A percentile compares a stretch with the other conserved stretches of the same genome.
phyloP scores from a whole-genome alignment of 176 grass and related monocot species.

The Luzula sylvatica region DNA sequence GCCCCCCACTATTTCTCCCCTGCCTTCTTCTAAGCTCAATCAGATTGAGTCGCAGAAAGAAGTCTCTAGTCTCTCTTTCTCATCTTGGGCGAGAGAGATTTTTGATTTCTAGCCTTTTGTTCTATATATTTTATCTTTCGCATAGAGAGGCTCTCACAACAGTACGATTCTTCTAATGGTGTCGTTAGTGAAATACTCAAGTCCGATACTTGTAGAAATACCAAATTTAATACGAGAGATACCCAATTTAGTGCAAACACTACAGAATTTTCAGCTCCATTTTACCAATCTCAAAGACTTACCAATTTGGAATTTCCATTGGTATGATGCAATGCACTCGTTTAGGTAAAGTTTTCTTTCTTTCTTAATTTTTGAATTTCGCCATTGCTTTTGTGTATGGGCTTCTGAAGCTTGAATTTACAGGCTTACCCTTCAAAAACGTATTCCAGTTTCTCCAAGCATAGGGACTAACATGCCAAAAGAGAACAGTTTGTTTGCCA shows the following conservation, averaged over 20 bases:
- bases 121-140: not conserved
- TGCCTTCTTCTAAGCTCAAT: not conserved
- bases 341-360: constrained; percentile 5
- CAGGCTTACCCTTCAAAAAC: constrained; percentile 16
- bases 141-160: not conserved
- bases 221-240: constrained; percentile 14
- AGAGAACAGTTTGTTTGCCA: constrained; percentile 20
- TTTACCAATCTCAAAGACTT: constrained; percentile 1
- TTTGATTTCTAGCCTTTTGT: not conserved
- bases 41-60: not conserved
- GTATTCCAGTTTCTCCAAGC: constrained; percentile 14
- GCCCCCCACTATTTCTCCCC: constrained; percentile 8
- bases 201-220: constrained; percentile 7
- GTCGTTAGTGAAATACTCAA: constrained; percentile 3
- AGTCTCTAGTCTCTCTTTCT: not conserved
- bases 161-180: not conserved
- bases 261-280: constrained; percentile 10
- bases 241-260: constrained; percentile 3
- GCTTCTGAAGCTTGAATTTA: constrained; percentile 25
- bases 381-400: not conserved
- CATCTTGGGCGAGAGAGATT: not conserved
- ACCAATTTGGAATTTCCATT: constrained; percentile 9
- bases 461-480: constrained; percentile 16
- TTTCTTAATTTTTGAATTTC: not conserved
- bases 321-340: constrained; percentile 3